Percentiles rank a stretch among this genome's conserved stretches.
Conservation (phyloP, 805 yeast species). For the Metschnikowia dekortorum region DNA sequence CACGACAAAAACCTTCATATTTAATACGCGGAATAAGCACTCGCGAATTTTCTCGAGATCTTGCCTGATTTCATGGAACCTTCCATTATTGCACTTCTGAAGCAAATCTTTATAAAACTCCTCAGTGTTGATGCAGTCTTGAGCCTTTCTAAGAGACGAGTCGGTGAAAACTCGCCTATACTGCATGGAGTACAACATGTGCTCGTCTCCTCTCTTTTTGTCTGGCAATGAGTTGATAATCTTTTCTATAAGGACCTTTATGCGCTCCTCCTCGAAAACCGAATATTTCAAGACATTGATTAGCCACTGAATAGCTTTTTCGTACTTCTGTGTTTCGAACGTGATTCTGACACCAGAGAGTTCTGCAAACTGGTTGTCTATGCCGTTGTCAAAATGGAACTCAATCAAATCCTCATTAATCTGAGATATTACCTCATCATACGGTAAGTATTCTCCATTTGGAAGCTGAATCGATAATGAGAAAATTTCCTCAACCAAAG, state of each 20-base stretch:
- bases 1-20: constrained; percentile 61
- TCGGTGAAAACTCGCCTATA: constrained; percentile 48
- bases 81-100: constrained; percentile 50
- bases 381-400: constrained; percentile 51
- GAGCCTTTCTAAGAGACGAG: constrained; percentile 62
- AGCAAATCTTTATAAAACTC: constrained; percentile 42
- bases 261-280: constrained; percentile 68
- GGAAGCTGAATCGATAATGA: constrained; percentile 65
- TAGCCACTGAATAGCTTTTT: constrained; percentile 73
- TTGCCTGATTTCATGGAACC: constrained; percentile 41
- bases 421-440: constrained; percentile 70
- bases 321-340: constrained; percentile 59
- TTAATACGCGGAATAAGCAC: constrained; percentile 51
- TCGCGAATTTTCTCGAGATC: constrained; percentile 51
- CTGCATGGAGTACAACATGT: constrained; percentile 63
- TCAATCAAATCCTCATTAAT: constrained; percentile 72
- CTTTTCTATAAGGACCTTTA: constrained; percentile 61
- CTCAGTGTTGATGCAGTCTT: constrained; percentile 65
- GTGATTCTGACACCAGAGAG: constrained; percentile 57
- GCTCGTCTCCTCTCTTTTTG: constrained; percentile 55
- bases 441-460: constrained; percentile 56
- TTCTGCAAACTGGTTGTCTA: constrained; percentile 62
- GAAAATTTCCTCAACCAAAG: constrained; percentile 60
- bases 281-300: constrained; percentile 58
- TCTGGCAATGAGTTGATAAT: constrained; percentile 58